Conservation (phyloP, 2,329 filamentous ascomycete species). For the Pseudophaeomoniella oleicola region DNA sequence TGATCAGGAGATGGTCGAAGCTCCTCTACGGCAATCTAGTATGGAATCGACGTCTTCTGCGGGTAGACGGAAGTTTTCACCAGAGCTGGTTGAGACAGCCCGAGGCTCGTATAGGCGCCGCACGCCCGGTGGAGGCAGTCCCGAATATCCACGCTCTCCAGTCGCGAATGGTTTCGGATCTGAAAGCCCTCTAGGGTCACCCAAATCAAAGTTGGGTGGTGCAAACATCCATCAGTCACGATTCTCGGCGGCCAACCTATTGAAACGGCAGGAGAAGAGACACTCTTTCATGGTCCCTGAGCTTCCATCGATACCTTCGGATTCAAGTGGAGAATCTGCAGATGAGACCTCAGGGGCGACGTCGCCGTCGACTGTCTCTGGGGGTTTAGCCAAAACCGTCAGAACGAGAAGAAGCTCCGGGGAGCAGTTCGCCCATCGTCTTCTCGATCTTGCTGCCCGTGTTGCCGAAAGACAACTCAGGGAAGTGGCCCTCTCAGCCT, state of each 20-base stretch:
- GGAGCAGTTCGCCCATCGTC: slow-evolving; percentile 58
- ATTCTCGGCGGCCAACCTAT: slow-evolving; percentile 29
- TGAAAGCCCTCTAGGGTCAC: slow-evolving; percentile 2
- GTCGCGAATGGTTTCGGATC: slow-evolving; percentile 2
- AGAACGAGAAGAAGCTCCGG: slow-evolving; percentile 54
- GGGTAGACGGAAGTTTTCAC: slow-evolving; percentile 46
- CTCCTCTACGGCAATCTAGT: neutral
- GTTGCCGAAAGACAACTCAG: slow-evolving; percentile 61
- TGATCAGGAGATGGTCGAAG: slow-evolving; percentile 1
- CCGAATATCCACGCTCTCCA: slow-evolving; percentile 5
- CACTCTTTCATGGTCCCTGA: slow-evolving; percentile 49
- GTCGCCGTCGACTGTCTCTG: slow-evolving; percentile 14
- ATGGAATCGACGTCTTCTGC: slow-evolving; percentile 3
- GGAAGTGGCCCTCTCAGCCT: slow-evolving; percentile 40
- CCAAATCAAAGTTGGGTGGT: slow-evolving; percentile 3
- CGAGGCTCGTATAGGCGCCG: slow-evolving; percentile 54
- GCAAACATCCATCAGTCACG: slow-evolving; percentile 20
- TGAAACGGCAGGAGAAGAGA: slow-evolving; percentile 23
- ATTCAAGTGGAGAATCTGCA: slow-evolving; percentile 34
- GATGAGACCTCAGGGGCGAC: slow-evolving; percentile 29
- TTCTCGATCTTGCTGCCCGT: slow-evolving; percentile 65
- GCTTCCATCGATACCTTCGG: slow-evolving; percentile 46
- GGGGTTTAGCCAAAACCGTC: slow-evolving; percentile 39
- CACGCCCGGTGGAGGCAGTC: slow-evolving; percentile 23
- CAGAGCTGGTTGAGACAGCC: slow-evolving; percentile 69